Conservation (phyloP, 306 rosid genomes). For the Cucumis hystrix region DNA sequence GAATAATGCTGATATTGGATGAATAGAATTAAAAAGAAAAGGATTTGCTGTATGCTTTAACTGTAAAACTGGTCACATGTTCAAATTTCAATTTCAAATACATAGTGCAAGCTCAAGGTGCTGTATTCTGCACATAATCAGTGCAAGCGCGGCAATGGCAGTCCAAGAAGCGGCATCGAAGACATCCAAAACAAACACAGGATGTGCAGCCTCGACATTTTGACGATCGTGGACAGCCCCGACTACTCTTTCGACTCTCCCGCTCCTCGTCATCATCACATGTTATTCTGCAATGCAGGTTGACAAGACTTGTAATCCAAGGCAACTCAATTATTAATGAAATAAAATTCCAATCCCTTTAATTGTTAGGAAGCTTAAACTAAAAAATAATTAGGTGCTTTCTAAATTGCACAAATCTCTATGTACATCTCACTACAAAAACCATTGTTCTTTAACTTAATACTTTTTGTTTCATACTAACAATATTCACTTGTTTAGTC, state of each 20-base stretch:
- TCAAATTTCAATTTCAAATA: neutral
- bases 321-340: neutral
- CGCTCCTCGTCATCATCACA: constrained; percentile 27
- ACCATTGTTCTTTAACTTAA: too few species aligned
- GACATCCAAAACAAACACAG: constrained; percentile 37
- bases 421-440: too few species aligned
- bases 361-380: too few species aligned
- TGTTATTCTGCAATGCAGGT: constrained; percentile 18
- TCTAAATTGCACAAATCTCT: too few species aligned
- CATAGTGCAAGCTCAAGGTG: neutral
- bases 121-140: constrained; percentile 27
- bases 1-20: neutral
- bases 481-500: neutral
- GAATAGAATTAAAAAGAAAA: neutral
- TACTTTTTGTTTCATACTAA: neutral
- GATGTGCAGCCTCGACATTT: constrained; percentile 27
- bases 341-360: neutral
- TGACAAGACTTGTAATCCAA: neutral
- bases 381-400: too few species aligned
- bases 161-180: constrained; percentile 36
- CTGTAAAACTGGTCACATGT: neutral
- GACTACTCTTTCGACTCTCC: constrained; percentile 6
- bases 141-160: constrained; percentile 33
- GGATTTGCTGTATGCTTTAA: neutral
- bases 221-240: constrained; percentile 22